Base-by-base conservation (phyloP, 352 stramenopile genomes). In the Phytopythium helicoides region DNA sequence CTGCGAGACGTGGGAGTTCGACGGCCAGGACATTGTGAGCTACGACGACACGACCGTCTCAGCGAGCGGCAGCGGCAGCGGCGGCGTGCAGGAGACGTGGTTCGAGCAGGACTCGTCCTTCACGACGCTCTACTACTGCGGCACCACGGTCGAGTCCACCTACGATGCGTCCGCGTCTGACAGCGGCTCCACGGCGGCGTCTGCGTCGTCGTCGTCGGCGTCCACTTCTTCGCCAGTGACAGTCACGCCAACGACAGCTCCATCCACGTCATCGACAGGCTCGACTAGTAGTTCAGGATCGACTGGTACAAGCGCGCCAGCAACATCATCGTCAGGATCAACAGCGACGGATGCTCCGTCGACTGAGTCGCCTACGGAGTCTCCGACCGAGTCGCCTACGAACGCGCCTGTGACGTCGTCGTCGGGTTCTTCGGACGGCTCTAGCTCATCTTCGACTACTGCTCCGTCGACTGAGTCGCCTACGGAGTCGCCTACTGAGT, bases 41-140 rank as follows among this genome's bases (percentile, higher is more conserved):
- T 23, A 66, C 33, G 58, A 69, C 23, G 50, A 39, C 16, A 47
- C 42, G 3, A 15, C 37, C 1, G n/a, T 34, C n/a, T 60, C 52
- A 2, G 49, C 52, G 10, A 66, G 52, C 0, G 64, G 67, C 41
- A 60, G 71, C 42, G 62, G 66, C 6, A 69, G 47, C 69, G 66
- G 38, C 72, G n/a, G n/a, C n/a, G n/a, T n/a, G n/a, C n/a, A n/a
- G n/a, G n/a, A n/a, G n/a, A n/a, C n/a, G n/a, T n/a, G 63, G 62
- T 76, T 72, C 51, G 45, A 68, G 8, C 66, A 76, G 54, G 71
- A 57, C 3, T 65, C 62, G 1, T 35, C 53, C 33, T 44, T 76
- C 33, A 61, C 62, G 1, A 55, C 62, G 19, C 57, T 76, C 9
- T 70, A 64, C 52, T 55, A 64, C n/a, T 76, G 66, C 16, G 62